Evolutionary conservation across 2,329 filamentous ascomycete species (phyloP).

Genomic region (Xylaria polymorpha): DNA sequence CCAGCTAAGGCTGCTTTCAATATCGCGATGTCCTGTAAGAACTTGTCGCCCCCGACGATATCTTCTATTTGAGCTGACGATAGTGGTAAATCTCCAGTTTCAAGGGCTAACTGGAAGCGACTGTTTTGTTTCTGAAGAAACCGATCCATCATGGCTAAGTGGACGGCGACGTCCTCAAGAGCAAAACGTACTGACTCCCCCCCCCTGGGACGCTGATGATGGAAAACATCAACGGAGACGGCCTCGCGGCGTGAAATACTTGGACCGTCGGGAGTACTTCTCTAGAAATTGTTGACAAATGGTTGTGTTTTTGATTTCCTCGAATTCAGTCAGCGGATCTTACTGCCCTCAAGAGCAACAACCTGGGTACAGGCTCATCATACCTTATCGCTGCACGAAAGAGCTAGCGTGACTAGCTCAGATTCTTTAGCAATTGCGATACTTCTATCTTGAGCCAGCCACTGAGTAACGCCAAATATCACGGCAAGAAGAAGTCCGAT

Average conservation of each 20-base stretch:
- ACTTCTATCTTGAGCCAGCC: slow-evolving; percentile 22
- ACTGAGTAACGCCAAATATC: slow-evolving; percentile 14
- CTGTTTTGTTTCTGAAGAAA: slow-evolving; percentile 21
- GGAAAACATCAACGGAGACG: background rate
- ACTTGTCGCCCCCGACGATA: background rate
- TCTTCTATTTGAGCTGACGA: slow-evolving; percentile 10
- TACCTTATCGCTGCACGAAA: slow-evolving; percentile 31
- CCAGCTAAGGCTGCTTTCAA: background rate
- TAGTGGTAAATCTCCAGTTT: background rate
- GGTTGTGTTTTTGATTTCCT: slow-evolving; percentile 20
- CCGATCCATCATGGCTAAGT: slow-evolving; percentile 1
- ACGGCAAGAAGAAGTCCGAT: slow-evolving; percentile 21
- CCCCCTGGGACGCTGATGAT: background rate
- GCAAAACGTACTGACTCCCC: background rate
- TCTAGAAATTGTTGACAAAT: slow-evolving; percentile 26
- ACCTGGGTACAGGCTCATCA: background rate
- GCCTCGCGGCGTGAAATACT: slow-evolving; percentile 18
- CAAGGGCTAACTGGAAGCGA: slow-evolving; percentile 7
- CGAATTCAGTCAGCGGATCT: background rate
- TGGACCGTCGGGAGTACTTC: slow-evolving; percentile 26
- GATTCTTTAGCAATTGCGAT: slow-evolving; percentile 27
- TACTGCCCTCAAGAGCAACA: background rate
- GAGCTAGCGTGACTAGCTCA: slow-evolving; percentile 22
- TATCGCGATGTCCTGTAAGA: slow-evolving; percentile 1
- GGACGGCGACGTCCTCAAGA: slow-evolving; percentile 5